Evolutionary conservation across 2,329 filamentous ascomycete genomes (phyloP).

Genomic region (Apiospora koreana): DNA sequence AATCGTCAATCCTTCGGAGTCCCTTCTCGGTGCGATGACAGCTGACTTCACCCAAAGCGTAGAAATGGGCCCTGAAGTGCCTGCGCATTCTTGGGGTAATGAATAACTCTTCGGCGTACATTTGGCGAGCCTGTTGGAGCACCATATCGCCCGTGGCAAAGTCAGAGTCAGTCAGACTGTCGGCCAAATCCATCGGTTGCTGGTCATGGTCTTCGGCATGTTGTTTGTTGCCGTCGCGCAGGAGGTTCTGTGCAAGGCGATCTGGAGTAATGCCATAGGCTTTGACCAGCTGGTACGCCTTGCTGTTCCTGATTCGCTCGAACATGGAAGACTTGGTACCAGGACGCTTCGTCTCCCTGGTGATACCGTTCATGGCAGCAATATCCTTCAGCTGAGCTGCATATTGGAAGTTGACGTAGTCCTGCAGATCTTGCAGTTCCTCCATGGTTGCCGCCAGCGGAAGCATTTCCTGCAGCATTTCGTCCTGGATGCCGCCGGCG

Average conservation of each 20-base stretch:
- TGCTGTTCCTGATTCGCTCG: conserved; percentile 80
- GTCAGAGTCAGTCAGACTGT: conserved; percentile 70
- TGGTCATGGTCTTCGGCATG: conserved; percentile 83
- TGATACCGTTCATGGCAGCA: conserved; percentile 61
- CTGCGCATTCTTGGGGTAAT: conserved; percentile 88
- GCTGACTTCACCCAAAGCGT: conserved; percentile 80
- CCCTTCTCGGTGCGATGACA: conserved; percentile 93
- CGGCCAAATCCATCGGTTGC: conserved; percentile 83
- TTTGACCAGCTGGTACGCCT: conserved; percentile 78
- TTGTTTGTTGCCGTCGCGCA: conserved; percentile 76
- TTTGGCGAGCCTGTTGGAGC: conserved; percentile 75
- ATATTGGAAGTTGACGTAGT: conserved; percentile 96
- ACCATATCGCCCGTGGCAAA: conserved; percentile 77
- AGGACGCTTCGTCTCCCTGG: conserved; percentile 74
- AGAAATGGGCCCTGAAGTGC: conserved; percentile 80
- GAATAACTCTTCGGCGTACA: conserved; percentile 89
- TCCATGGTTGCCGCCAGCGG: conserved; percentile 81
- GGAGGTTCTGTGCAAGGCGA: conserved; percentile 82
- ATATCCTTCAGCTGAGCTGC: conserved; percentile 81
- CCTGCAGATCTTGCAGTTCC: conserved; percentile 93
- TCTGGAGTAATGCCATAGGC: conserved; percentile 91
- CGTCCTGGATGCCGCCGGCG: conserved; percentile 64
- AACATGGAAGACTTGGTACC: conserved; percentile 79
- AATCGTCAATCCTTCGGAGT: conserved; percentile 87
- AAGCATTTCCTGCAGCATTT: conserved; percentile 81